phyloP scores from a whole-genome alignment of 169 alveolate genomes.

The Cryptosporidium tyzzeri region DNA sequence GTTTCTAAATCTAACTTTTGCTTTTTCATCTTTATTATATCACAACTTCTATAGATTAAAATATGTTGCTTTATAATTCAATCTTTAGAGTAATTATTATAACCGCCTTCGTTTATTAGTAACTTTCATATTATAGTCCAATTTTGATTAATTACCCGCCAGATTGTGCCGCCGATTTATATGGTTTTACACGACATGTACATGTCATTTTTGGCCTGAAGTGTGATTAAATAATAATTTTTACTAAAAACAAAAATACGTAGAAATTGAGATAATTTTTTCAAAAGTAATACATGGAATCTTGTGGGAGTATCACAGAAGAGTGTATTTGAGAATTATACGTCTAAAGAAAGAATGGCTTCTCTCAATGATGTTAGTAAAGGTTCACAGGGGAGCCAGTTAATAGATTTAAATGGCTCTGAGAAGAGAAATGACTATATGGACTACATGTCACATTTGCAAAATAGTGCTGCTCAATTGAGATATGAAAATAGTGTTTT shows the following conservation, averaged over 20 bases:
- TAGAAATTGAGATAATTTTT: not conserved
- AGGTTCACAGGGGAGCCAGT: slow-evolving; percentile 25
- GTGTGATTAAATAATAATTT: slow-evolving; percentile 5
- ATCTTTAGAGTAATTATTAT: too few relatives aligned
- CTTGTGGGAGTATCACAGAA: not conserved
- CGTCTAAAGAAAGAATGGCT: not conserved
- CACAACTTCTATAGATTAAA: not conserved
- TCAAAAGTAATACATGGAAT: not conserved
- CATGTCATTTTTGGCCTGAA: slow-evolving; percentile 19
- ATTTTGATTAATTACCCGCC: slow-evolving; percentile 28
- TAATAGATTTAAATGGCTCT: slow-evolving; percentile 36
- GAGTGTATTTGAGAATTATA: not conserved
- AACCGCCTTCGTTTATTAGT: not conserved
- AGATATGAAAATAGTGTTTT: slow-evolving; percentile 51
- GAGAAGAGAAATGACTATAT: slow-evolving; percentile 30
- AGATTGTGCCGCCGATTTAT: not conserved
- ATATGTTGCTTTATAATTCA: not conserved
- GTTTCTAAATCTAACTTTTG: slow-evolving; percentile 9
- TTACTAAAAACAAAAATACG: not conserved
- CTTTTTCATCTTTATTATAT: not conserved
- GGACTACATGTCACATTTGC: slow-evolving; percentile 50
- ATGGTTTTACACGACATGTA: slow-evolving; percentile 58
- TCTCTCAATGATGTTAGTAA: not conserved
- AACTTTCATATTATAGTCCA: not conserved
- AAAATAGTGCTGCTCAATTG: slow-evolving; percentile 51